Percentiles rank a stretch among this genome's conserved stretches.
phyloP scores from a whole-genome alignment of 345 rosid species.

The Eucalyptus regnans region DNA sequence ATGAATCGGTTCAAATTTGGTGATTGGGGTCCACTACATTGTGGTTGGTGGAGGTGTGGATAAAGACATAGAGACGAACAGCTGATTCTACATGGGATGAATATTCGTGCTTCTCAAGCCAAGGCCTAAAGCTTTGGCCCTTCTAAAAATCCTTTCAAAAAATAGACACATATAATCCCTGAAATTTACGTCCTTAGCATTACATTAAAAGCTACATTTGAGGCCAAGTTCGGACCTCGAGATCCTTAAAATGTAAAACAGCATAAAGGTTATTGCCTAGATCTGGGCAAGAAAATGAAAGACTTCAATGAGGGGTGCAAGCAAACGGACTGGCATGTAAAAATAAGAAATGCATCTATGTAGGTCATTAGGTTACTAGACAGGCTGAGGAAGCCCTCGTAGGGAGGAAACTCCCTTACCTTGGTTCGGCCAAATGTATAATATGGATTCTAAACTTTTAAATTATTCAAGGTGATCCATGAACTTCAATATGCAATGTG shows the following conservation, averaged over 20 bases:
- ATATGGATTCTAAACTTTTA: no score
- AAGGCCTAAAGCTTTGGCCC: not conserved
- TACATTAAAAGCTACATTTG: no score
- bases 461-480: rapidly evolving
- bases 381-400: rapidly evolving
- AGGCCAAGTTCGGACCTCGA: no score
- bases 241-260: no score
- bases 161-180: no score
- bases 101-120: not conserved
- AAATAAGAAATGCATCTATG: rapidly evolving
- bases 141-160: not conserved
- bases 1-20: not conserved
- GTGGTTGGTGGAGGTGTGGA: not conserved
- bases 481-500: rapidly evolving
- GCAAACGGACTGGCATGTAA: rapidly evolving
- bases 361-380: no score
- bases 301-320: rapidly evolving
- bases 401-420: no score
- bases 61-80: not conserved
- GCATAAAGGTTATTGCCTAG: no score
- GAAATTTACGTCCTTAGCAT: no score
- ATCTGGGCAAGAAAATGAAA: no score
- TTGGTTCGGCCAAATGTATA: no score
- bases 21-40: not conserved
- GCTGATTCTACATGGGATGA: not conserved